Evolutionary conservation across 2,329 filamentous ascomycete species (phyloP).

Genomic region (Aspergillus carbonarius): DNA sequence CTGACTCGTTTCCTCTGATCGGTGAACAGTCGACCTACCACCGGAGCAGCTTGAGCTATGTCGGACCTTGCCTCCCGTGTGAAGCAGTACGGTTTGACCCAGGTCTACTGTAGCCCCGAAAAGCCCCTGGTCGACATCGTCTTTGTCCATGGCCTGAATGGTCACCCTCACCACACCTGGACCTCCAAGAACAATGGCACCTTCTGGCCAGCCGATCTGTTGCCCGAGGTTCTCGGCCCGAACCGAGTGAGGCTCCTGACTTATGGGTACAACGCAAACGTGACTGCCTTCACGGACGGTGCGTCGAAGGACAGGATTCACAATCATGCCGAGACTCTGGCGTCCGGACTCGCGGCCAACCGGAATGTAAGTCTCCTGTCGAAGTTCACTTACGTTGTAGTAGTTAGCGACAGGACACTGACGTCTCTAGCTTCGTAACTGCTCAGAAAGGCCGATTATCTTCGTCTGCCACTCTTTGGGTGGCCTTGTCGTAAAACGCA

Average conservation of each 20-base stretch:
- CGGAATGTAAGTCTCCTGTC: slow-evolving; percentile 47
- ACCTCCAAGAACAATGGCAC: slow-evolving; percentile 48
- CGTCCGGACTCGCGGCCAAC: slow-evolving; percentile 62
- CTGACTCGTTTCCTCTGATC: not conserved
- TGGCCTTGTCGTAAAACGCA: slow-evolving; percentile 69
- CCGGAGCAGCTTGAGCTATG: slow-evolving; percentile 14
- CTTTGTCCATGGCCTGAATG: slow-evolving; percentile 70
- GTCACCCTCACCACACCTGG: slow-evolving; percentile 65
- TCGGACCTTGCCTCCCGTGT: slow-evolving; percentile 25
- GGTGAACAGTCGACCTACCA: not conserved
- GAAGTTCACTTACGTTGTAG: too few species aligned
- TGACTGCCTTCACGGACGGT: slow-evolving; percentile 51
- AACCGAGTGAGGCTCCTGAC: slow-evolving; percentile 65
- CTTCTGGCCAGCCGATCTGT: slow-evolving; percentile 69
- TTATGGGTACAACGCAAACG: slow-evolving; percentile 73
- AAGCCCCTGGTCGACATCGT: slow-evolving; percentile 55
- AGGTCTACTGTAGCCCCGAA: slow-evolving; percentile 39
- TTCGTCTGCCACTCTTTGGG: slow-evolving; percentile 75
- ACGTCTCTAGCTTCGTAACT: slow-evolving; percentile 42
- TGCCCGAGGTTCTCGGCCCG: slow-evolving; percentile 59
- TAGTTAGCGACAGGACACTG: not conserved
- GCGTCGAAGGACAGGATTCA: slow-evolving; percentile 66
- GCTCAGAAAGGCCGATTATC: slow-evolving; percentile 65
- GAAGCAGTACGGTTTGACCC: slow-evolving; percentile 43
- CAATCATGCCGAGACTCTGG: slow-evolving; percentile 69